Base-by-base conservation (phyloP, 2,329 filamentous ascomycete genomes). In the Hawksworthiomyces lignivorus region DNA sequence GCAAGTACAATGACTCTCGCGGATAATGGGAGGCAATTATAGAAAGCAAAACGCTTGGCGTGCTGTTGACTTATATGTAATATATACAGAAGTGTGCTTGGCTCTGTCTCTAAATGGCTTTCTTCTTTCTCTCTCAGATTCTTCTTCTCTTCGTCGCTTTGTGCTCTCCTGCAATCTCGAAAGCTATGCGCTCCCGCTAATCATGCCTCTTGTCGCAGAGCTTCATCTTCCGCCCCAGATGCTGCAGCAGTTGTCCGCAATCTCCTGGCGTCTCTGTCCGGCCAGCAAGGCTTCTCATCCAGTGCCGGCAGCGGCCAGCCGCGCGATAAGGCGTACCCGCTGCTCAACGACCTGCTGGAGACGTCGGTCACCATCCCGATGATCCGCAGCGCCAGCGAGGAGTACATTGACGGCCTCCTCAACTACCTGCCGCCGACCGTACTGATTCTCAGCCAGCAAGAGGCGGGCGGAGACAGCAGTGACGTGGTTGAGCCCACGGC, bases 311-410 rank as follows among this genome's bases (percentile, higher is more conserved):
- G 10, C 14, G 39, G 36, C 33, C 63, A 44, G 45, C 3, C 50
- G 82, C 52, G 74, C 50, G 76, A 77, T 48, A 79, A 82, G 52
- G 68, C 80, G 0, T 96, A 85, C 59, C 90, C 89, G 12, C 82
- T 88, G 22, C 78, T 98, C 36, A 81, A 82, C 54, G 90, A 97
- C 56, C 80, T 98, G 5, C 77, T 98, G 28, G 77, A 83, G 37
- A 77, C 88, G 2, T 72, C 81, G 5, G 80, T 77, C 41, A 97
- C 89, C 3, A 70, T 96, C 8, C 79, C 88, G 11, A 77, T 87
- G 59, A 72, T 94, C 45, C 79, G 87, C 36, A 57, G 59, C 2
- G 73, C 80, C 31, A 73, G 78, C 11, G 77, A 84, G 36, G 68
- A 75, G 43, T 73, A 81, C 43, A 69, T 92, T 47, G 82, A 96